A percentile compares a stretch with the other conserved stretches of the same genome.
Conservation (phyloP, 805 yeast genomes). For the Kuraishia piskuri region DNA sequence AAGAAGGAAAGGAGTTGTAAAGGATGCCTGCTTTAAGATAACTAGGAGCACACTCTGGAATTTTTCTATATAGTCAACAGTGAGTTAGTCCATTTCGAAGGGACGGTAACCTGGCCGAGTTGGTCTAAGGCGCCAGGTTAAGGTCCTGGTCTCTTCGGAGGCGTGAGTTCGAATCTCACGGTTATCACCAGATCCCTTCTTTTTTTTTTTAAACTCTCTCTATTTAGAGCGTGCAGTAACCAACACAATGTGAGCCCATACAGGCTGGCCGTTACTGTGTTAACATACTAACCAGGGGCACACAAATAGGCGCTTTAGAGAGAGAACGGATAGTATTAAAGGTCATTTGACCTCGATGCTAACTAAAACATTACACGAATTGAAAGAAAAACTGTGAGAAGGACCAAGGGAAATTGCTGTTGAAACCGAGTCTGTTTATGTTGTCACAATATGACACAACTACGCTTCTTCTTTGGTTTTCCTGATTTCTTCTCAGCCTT, state of each 20-base stretch:
- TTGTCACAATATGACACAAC: conserved; percentile 2
- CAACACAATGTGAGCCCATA: no score
- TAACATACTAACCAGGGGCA: no score
- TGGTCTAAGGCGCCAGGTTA: conserved; percentile 68
- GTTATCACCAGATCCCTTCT: conserved; percentile 39
- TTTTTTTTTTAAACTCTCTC: not conserved
- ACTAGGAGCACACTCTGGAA: no score
- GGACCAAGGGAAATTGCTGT: not conserved
- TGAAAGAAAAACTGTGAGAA: not conserved
- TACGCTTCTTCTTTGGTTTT: conserved; percentile 1
- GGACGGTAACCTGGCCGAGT: conserved; percentile 58
- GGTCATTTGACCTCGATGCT: not conserved
- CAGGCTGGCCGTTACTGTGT: no score
- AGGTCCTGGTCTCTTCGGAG: conserved; percentile 66
- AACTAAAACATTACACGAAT: not conserved
- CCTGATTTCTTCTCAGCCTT: conserved; percentile 2
- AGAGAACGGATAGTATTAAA: not conserved
- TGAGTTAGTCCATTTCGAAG: not conserved
- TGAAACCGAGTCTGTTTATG: not conserved
- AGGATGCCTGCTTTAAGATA: no score
- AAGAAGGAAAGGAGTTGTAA: no score
- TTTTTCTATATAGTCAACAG: not conserved
- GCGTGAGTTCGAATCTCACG: conserved; percentile 73
- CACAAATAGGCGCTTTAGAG: not conserved
- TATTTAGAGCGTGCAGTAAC: not conserved